Evolutionary conservation across 2,329 filamentous ascomycete genomes (phyloP), one percentile per base, ranked within the genome.

Genomic region (Penicillium sp.): DNA sequence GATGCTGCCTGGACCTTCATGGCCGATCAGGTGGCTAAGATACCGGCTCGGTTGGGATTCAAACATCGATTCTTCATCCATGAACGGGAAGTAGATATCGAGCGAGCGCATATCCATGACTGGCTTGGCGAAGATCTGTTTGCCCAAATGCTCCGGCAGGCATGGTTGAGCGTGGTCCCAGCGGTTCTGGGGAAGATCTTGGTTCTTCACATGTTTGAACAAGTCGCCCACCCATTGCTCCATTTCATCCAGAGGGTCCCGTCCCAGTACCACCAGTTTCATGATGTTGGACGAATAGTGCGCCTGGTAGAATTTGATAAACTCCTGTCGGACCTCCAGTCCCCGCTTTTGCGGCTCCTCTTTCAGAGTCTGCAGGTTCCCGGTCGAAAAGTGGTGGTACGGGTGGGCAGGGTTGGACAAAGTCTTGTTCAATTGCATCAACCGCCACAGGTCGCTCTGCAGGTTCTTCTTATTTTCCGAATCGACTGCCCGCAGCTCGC

Each of bases 391-490:
- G 63, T 95, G 86, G 66, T 87, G 87, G 66, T 87, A 95, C 0
- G 90, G 90, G 62, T 96, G 90, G 12, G 84, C 81, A 3, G 87
- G 84, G 67, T 91, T 95, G 2, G 88, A 88, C n/a, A 93, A 72
- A 3, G 85, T 85, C 72, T 95, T 95, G 64, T 88, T 86, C 22
- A 96, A 77, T 70, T 96, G 90, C 62, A 91, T 82, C 55, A 95
- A 72, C 15, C 90, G 82, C 88, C 90, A 95, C 48, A 80, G 79
- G 63, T 96, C 90, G 65, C 82, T 91, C 71, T 96, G 90, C 43
- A 96, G 74, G 60, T 96, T 96, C 78, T 96, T 96, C 78, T 95
- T 95, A 73, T 96, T 95, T 69, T 96, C 90, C 5, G 89, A 95
- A 64, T 96, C 89, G 17, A 96, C 90, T 1, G 90, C 90, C 57